Evolutionary conservation across 2,329 filamentous ascomycete genomes (phyloP).

Genomic region (Zasmidium cellare): DNA sequence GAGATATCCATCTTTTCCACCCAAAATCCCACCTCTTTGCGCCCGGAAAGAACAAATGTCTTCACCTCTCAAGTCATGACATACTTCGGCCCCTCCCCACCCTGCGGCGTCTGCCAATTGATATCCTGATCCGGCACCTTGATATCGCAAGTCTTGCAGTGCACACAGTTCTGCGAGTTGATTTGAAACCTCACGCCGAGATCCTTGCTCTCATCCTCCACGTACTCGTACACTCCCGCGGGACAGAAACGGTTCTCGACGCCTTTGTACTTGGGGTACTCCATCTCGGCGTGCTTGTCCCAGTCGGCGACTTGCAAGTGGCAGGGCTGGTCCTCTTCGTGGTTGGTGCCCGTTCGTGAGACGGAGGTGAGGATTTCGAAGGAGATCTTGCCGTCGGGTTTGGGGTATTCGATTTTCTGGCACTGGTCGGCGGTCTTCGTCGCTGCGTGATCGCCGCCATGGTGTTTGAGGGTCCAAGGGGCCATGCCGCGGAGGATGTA

Average conservation of each 20-base stretch:
- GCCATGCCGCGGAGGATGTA: slow-evolving; percentile 80
- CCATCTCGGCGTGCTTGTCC: slow-evolving; percentile 81
- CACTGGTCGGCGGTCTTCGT: slow-evolving; percentile 79
- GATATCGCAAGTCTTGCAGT: slow-evolving; percentile 99
- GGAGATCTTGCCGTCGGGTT: slow-evolving; percentile 90
- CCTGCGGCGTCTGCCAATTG: slow-evolving; percentile 85
- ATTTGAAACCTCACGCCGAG: slow-evolving; percentile 95
- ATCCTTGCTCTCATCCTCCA: slow-evolving; percentile 85
- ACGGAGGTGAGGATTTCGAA: slow-evolving; percentile 97
- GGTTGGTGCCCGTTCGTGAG: slow-evolving; percentile 92
- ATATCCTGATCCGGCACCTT: slow-evolving; percentile 97
- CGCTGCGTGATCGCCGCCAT: slow-evolving; percentile 70
- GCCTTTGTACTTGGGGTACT: slow-evolving; percentile 86
- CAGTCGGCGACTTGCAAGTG: slow-evolving; percentile 94
- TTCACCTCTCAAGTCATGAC: slow-evolving; percentile 50
- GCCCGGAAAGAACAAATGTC: not conserved
- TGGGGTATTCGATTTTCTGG: slow-evolving; percentile 91
- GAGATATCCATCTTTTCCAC: not conserved
- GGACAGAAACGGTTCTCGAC: slow-evolving; percentile 96
- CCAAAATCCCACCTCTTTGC: not conserved
- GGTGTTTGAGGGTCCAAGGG: slow-evolving; percentile 92
- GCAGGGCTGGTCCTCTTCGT: slow-evolving; percentile 97
- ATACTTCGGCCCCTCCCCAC: slow-evolving; percentile 74
- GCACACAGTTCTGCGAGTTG: slow-evolving; percentile 96
- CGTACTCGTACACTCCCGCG: slow-evolving; percentile 95